Base-by-base conservation (phyloP, 116 monocot species). In the Posidonia oceanica region DNA sequence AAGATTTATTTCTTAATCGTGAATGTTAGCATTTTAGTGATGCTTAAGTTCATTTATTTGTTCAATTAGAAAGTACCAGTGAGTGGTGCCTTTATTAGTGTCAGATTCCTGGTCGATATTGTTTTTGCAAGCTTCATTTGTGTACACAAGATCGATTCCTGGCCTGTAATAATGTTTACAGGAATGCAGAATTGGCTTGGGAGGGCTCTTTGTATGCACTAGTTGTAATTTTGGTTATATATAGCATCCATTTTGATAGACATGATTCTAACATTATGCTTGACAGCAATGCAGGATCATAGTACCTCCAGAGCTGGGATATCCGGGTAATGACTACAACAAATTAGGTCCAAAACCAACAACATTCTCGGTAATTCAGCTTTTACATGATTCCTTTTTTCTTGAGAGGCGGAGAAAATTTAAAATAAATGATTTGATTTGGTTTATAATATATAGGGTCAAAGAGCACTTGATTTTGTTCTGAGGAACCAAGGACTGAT, bases 391-490 rank as follows among this genome's bases (percentile, higher is more conserved):
- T 38, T n/a, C 14, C 14, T 64, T 14, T 64, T 14, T 64, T 39
- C 64, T 7, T 64, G 40, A 48, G 3, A 48, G 12, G 40, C 7
- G 38, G 17, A 17, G 64, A 64, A 18, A 65, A n/a, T 65, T 65
- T 3, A 18, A 7, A 65, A 42, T 44, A 39, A n/a, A 40, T 39
- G 2, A 4, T 40, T 40, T 54, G 39, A 7, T 70, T 53, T 39
- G 36, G 3, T 56, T 59, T 14, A 71, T 53, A 5, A 59, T 61
- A 54, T 2, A 1, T 78, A 96, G 96, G 96, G 96, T 44, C 91
- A 96, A 77, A 86, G 96, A 75, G 91, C 88, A 52, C 82, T 96
- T 7, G 91, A 86, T 78, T 96, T 96, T 80, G 96, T 96, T 69
- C 74, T 91, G 74, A 84, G 73, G 79, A 96, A 96, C 69, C 91